Evolutionary conservation across 2,329 filamentous ascomycete genomes (phyloP).

Genomic region (Leptosphaerulina australis): DNA sequence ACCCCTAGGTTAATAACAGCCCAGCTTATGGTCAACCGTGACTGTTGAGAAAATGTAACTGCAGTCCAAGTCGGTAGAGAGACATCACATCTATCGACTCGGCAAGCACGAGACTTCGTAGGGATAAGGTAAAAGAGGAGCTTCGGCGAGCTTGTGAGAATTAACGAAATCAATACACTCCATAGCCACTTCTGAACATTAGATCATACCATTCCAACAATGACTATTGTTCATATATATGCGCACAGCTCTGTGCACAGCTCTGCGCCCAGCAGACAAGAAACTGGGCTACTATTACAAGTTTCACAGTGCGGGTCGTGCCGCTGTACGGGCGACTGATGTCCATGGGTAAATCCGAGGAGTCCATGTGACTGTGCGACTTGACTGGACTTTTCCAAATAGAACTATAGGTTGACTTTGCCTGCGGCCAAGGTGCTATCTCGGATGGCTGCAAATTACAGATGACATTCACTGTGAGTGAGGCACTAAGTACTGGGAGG

Average conservation of each 20-base stretch:
- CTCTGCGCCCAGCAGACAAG: background rate
- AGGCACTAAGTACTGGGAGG: background rate
- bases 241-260: background rate
- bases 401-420: background rate
- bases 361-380: background rate
- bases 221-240: background rate
- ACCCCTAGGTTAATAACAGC: no score
- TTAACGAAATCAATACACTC: no score
- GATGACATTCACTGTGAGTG: background rate
- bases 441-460: background rate
- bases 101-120: no score
- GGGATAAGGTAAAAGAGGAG: no score
- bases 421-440: background rate
- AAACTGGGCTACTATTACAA: background rate
- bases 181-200: no score
- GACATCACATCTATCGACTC: no score
- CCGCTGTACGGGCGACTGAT: no score
- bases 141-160: no score
- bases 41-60: no score
- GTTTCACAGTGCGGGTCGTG: background rate
- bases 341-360: background rate
- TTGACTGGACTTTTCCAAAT: background rate
- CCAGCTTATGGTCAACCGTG: no score
- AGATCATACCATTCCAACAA: no score
- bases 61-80: no score